Base-by-base conservation (phyloP, 805 yeast genomes). In the Lipomyces yamadae region DNA sequence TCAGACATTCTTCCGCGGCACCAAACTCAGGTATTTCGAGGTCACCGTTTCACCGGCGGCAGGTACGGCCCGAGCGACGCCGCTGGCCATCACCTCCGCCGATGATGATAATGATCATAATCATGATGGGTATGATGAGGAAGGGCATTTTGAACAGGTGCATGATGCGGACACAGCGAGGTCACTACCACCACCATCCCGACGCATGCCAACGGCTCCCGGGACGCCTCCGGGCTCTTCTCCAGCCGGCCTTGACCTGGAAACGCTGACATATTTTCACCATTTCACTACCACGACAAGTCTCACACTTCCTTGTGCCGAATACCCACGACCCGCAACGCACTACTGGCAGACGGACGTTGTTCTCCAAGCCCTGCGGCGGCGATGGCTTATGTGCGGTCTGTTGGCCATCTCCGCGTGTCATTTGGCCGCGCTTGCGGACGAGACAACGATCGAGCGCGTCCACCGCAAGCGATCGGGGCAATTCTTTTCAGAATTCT, bases 61-160 rank as follows among this genome's bases (percentile, higher is more conserved):
- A 37, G 45, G 45, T 37, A 37, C n/a, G 45, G 45, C 45, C 45
- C n/a, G 45, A 37, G 45, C 45, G 45, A n/a, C n/a, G 45, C 45
- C 45, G 45, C 45, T 37, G 45, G 45, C 45, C 42, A 37, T 15
- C 42, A 37, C 42, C 10, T 2, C 42, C 15, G 10, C 10, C 11
- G 42, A 37, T 37, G 42, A 37, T 37, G 42, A n/a, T n/a, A n/a
- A n/a, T n/a, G n/a, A n/a, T n/a, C n/a, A n/a, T n/a, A n/a, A n/a
- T n/a, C n/a, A n/a, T n/a, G n/a, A n/a, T n/a, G n/a, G n/a, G n/a
- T n/a, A 4, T 37, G 42, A 37, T 37, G n/a, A 13, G 7, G n/a
- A 37, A 37, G n/a, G 45, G 13, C n/a, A 37, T 37, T 13, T 11
- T 37, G 45, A 37, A n/a, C 45, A 37, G 13, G 45, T 37, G 45